Conservation (phyloP, 2,329 filamentous ascomycete species). For the Diaporthe velutina region DNA sequence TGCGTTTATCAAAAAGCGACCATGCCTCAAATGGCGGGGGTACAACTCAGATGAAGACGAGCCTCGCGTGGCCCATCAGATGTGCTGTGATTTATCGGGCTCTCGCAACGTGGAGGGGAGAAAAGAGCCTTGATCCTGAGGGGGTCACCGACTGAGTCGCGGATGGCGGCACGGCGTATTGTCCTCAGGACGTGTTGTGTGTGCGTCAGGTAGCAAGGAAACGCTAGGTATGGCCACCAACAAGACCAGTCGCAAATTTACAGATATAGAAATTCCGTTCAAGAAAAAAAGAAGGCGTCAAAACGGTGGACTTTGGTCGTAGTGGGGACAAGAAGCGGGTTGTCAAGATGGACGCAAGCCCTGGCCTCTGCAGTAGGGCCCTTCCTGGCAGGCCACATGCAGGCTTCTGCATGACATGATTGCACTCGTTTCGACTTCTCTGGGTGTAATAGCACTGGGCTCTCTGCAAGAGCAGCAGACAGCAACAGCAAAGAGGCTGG, state of each 20-base stretch:
- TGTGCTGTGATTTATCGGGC: background rate
- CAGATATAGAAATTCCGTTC: slow-evolving; percentile 7
- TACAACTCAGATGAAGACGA: background rate
- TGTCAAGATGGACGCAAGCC: slow-evolving; percentile 49
- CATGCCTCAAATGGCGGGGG: background rate
- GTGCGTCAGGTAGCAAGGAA: slow-evolving; percentile 37
- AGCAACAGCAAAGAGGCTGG: background rate
- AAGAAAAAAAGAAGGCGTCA: slow-evolving; percentile 19
- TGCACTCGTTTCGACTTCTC: background rate
- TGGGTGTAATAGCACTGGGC: background rate
- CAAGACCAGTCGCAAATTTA: slow-evolving; percentile 22
- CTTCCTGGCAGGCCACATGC: slow-evolving; percentile 27
- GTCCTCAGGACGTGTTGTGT: background rate
- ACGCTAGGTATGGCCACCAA: slow-evolving; percentile 18
- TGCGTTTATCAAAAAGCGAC: background rate
- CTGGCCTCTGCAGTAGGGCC: slow-evolving; percentile 16
- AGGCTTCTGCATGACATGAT: slow-evolving; percentile 37
- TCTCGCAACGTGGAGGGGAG: slow-evolving; percentile 13
- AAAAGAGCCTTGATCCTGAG: slow-evolving; percentile 35
- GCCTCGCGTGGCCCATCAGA: slow-evolving; percentile 24
- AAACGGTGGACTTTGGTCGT: slow-evolving; percentile 38
- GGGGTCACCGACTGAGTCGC: slow-evolving; percentile 23
- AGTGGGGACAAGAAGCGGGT: slow-evolving; percentile 36
- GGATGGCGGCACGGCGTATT: background rate
- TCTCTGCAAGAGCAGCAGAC: slow-evolving; percentile 20